Evolutionary conservation across 2,329 filamentous ascomycete species (phyloP), one percentile per base, ranked within the genome.

Genomic region (Coniella lustricola): DNA sequence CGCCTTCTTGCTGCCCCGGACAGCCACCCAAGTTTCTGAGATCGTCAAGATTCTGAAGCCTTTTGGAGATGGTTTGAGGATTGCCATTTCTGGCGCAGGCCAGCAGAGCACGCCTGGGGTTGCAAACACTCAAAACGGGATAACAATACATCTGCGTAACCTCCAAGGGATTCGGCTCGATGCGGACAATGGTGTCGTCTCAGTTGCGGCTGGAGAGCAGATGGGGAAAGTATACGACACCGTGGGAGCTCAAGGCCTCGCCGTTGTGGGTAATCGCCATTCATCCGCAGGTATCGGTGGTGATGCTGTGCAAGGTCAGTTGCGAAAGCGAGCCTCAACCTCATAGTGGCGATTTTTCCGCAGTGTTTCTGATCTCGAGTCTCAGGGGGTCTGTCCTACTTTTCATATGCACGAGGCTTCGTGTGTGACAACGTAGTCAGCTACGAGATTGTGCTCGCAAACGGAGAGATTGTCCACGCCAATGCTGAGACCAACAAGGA

Each of bases 391-490:
- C 20, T 51, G 1, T 56, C 54, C 2, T 54, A 47, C 32, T 53
- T 53, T 18, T 54, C 52, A 17, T 53, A 48, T 33, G 12, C 38
- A 12, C 36, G 33, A 5, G 55, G 53, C 7, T 54, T 55, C 44
- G 33, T 54, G 10, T 55, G 51, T 32, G 54, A 55, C 44, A 55
- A 50, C 25, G 47, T 55, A 2, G 41, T 50, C 25, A 29, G 37
- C 42, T 44, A 36, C 20, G 32, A 44, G 20, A 33, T 36, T n/a
- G 42, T 44, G 10, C 42, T 44, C n/a, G 64, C 66, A n/a, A 58
- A 58, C 38, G 67, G 67, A 7, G 54, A 59, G 2, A 52, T 70
- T 17, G 57, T 66, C 25, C 56, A 69, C 21, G 69, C 62, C 13
- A 71, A 66, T 33, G 54, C 59, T 0, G 55, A 55, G 49, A 58